Evolutionary conservation across 345 rosid genomes (phyloP).

Genomic region (Moricandia arvensis): DNA sequence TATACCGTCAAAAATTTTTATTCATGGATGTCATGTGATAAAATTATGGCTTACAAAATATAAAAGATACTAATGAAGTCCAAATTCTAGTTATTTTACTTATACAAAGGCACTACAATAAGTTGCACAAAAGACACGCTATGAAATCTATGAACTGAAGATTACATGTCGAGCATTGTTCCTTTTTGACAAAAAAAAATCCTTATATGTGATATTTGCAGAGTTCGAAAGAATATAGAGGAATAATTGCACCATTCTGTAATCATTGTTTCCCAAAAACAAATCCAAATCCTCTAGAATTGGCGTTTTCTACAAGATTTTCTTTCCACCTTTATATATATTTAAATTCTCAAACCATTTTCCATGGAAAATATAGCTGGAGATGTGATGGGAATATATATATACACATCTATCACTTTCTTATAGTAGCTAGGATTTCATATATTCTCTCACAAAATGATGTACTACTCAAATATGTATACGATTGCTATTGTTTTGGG

Average conservation of each 20-base stretch:
- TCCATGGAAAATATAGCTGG: constrained; percentile 25
- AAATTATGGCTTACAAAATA: background rate
- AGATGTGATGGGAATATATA: constrained; percentile 39
- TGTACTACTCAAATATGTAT: constrained; percentile 10
- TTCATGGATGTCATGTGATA: too few species aligned
- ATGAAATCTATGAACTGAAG: background rate
- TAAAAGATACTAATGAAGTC: background rate
- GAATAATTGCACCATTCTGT: constrained; percentile 14
- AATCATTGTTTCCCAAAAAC: constrained; percentile 27
- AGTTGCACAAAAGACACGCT: background rate
- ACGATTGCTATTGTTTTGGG: constrained; percentile 36
- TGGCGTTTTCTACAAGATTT: constrained; percentile 17
- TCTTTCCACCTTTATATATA: background rate
- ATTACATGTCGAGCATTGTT: background rate
- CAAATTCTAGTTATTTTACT: background rate
- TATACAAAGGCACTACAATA: background rate
- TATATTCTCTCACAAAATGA: constrained; percentile 17
- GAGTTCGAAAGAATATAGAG: background rate
- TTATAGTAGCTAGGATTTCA: constrained; percentile 30
- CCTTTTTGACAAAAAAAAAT: background rate
- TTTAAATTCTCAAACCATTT: too few species aligned
- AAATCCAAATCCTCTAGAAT: constrained; percentile 21
- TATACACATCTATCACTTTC: constrained; percentile 30
- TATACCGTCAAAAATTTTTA: too few species aligned
- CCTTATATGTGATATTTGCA: background rate